phyloP scores from a whole-genome alignment of 345 rosid species.

The Camelina laxa region DNA sequence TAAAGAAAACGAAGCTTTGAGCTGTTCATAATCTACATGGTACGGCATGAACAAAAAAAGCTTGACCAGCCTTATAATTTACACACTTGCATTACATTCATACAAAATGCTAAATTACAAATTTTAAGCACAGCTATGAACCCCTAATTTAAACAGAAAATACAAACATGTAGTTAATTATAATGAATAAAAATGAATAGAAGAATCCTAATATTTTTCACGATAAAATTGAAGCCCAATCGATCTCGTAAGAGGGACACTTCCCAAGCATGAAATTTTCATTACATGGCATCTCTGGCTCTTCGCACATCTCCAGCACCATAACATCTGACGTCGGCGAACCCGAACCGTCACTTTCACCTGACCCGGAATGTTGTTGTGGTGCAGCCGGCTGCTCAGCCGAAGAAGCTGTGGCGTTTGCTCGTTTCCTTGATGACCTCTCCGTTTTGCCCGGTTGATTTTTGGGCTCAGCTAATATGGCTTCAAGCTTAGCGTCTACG shows the following conservation, averaged over 20 bases:
- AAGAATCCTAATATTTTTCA: slow-evolving; percentile 18
- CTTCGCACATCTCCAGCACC: slow-evolving; percentile 42
- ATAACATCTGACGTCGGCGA: slow-evolving; percentile 48
- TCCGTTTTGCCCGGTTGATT: slow-evolving; percentile 54
- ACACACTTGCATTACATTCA: slow-evolving; percentile 21
- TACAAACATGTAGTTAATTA: not conserved
- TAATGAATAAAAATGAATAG: slow-evolving; percentile 13
- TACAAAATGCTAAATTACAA: slow-evolving; percentile 27
- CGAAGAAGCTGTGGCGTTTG: slow-evolving; percentile 6
- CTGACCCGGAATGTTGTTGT: slow-evolving; percentile 31
- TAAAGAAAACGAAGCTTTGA: not conserved
- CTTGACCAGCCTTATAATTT: slow-evolving; percentile 45
- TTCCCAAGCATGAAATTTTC: slow-evolving; percentile 71
- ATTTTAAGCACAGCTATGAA: slow-evolving; percentile 1
- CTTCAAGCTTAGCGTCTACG: slow-evolving; percentile 86
- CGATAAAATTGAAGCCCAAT: slow-evolving; percentile 73
- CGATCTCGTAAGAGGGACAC: slow-evolving; percentile 86
- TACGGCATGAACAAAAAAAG: slow-evolving; percentile 8
- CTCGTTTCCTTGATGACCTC: slow-evolving; percentile 39
- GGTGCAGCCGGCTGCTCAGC: slow-evolving; percentile 11
- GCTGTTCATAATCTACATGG: not conserved
- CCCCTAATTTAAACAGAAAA: slow-evolving; percentile 2
- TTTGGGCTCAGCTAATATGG: slow-evolving; percentile 71
- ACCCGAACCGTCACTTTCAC: slow-evolving; percentile 66
- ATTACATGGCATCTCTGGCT: slow-evolving; percentile 53